phyloP scores from a whole-genome alignment of 192 early-diverging fungal genomes.

The Coemansia interrupta region DNA sequence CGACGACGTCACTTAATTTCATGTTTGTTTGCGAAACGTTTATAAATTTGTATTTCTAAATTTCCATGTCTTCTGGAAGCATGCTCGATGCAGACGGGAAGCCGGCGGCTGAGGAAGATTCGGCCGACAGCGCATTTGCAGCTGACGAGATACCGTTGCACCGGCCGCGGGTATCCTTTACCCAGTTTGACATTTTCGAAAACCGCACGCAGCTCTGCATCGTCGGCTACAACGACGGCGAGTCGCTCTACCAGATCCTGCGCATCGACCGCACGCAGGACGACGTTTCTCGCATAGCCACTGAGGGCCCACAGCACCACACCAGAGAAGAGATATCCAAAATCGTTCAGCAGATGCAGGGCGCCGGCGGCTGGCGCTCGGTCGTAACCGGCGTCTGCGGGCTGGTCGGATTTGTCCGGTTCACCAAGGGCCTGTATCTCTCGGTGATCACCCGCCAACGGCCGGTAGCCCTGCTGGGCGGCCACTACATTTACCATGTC shows the following conservation, averaged over 20 bases:
- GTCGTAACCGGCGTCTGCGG: constrained; percentile 29
- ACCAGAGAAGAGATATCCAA: constrained; percentile 68
- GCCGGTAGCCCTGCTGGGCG: constrained; percentile 88
- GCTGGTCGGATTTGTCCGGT: constrained; percentile 74
- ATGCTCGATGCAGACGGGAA: too few relatives aligned
- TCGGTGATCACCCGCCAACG: constrained; percentile 76
- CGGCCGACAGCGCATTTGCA: background rate
- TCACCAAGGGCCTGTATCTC: constrained; percentile 91
- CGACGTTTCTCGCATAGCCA: constrained; percentile 64
- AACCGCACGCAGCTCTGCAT: constrained; percentile 80
- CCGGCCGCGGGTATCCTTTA: constrained; percentile 54
- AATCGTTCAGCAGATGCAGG: constrained; percentile 72
- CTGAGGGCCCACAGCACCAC: constrained; percentile 76
- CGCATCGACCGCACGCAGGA: constrained; percentile 80
- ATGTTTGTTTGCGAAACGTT: too few relatives aligned
- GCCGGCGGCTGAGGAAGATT: too few relatives aligned
- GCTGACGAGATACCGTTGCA: constrained; percentile 15
- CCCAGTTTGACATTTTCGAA: constrained; percentile 82
- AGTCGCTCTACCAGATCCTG: constrained; percentile 73
- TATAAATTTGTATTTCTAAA: too few relatives aligned
- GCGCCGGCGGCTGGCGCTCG: constrained; percentile 60
- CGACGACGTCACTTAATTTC: constrained; percentile 4
- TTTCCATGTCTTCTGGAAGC: too few relatives aligned
- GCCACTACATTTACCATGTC: constrained; percentile 94
- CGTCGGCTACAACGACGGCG: constrained; percentile 77